phyloP scores from a whole-genome alignment of 805 yeast genomes.

The Clavispora fructus region DNA sequence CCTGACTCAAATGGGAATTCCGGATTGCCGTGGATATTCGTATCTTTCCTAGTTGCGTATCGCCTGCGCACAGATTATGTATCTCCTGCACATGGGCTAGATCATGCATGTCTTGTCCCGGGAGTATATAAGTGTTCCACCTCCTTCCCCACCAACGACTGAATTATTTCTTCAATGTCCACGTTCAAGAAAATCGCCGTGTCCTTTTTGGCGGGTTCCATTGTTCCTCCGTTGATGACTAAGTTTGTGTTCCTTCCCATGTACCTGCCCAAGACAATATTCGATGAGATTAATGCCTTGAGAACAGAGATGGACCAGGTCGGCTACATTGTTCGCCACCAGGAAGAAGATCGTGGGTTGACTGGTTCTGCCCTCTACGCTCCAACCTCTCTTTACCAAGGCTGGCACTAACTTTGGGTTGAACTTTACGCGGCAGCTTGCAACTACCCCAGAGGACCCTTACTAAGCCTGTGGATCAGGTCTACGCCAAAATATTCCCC shows the following conservation, averaged over 20 bases:
- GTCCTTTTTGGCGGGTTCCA: conserved; percentile 22
- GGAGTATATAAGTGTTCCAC: neutral
- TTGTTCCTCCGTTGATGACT: conserved; percentile 27
- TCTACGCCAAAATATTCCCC: neutral
- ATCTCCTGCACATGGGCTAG: neutral
- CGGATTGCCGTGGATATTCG: neutral
- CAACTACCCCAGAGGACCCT: no score
- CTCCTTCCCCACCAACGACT: neutral
- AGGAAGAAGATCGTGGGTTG: conserved; percentile 27
- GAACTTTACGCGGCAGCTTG: no score
- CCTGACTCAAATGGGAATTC: neutral
- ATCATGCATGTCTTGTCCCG: neutral
- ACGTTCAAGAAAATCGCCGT: neutral
- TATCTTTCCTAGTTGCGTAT: neutral
- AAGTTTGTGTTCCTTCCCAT: conserved; percentile 22
- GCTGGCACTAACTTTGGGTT: conserved; percentile 5
- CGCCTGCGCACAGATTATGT: neutral
- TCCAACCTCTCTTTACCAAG: conserved; percentile 23
- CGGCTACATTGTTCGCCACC: conserved; percentile 30
- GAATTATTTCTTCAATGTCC: neutral
- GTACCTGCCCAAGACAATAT: conserved; percentile 16
- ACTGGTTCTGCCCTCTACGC: conserved; percentile 23
- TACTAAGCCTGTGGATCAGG: neutral
- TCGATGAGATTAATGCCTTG: conserved; percentile 26
- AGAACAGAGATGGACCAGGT: conserved; percentile 27